Percentiles rank a stretch among this genome's conserved stretches.
These are phyloP conservation scores for Pseudogymnoascus sp. DNA, from an alignment of 2,329 filamentous ascomycete genomes.

Conservation along the genomic window DNA sequence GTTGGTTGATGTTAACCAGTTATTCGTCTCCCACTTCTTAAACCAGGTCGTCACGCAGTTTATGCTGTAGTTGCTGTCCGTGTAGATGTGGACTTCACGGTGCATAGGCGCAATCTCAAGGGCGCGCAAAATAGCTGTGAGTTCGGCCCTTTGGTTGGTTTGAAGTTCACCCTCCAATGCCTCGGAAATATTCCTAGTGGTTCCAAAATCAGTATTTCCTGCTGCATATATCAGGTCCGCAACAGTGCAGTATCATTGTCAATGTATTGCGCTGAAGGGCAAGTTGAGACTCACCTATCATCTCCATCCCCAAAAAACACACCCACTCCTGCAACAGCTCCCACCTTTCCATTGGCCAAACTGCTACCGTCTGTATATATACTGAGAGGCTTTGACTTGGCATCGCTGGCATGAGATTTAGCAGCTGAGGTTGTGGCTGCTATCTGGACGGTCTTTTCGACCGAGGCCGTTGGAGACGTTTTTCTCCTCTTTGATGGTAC, in stretches of 20 bases:
- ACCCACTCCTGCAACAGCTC: slow-evolving; percentile 53
- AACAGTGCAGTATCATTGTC: background rate
- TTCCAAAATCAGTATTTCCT: slow-evolving; percentile 10
- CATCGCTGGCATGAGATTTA: slow-evolving; percentile 12
- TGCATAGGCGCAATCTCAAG: slow-evolving; percentile 65
- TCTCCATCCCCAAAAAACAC: slow-evolving; percentile 56
- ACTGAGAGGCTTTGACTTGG: slow-evolving; percentile 27
- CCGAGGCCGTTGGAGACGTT: slow-evolving; percentile 30
- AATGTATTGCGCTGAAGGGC: background rate
- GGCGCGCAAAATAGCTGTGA: slow-evolving; percentile 79
- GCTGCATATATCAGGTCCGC: background rate
- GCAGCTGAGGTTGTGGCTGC: slow-evolving; percentile 13
- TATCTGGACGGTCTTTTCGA: slow-evolving; percentile 13
- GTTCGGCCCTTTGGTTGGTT: slow-evolving; percentile 94
- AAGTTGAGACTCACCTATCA: slow-evolving; percentile 36
- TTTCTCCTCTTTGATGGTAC: background rate
- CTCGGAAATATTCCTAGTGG: slow-evolving; percentile 46
- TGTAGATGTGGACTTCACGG: slow-evolving; percentile 67
- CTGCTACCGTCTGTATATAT: slow-evolving; percentile 61
- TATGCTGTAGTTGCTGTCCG: slow-evolving; percentile 88
- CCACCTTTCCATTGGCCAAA: slow-evolving; percentile 48
- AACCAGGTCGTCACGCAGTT: slow-evolving; percentile 85
- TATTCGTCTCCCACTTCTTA: slow-evolving; percentile 63
- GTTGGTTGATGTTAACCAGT: slow-evolving; percentile 67
- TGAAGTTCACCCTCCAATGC: slow-evolving; percentile 42